Base-by-base conservation (phyloP, 371 early-diverging fungal genomes). In the Fennellomyces sp. region DNA sequence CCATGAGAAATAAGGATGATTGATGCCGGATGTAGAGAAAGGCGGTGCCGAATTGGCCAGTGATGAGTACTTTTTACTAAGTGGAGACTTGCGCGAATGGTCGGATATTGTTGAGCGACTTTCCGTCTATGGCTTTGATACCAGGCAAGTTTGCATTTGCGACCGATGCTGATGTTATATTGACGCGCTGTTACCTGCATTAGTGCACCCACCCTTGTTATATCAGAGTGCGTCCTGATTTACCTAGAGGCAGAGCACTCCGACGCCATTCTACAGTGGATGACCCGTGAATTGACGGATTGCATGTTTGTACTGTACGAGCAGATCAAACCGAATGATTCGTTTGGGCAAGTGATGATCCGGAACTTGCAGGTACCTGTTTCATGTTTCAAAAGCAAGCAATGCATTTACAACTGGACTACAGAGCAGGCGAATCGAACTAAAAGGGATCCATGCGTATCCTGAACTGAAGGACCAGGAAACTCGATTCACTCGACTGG, bases 171-270 rank as follows among this genome's bases (percentile, higher is more conserved):
- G 12, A 31, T 7, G n/a, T n/a, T n/a, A n/a, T 31, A 25, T 39
- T 7, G 7, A 8, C 36, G 19, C 21, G n/a, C 8, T 3, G 11
- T 15, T 23, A 6, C 6, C 36, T 33, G n/a, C 15, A 38, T 2
- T 35, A 91, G 89, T 31, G 60, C 77, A 3, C 96, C 97, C 0
- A 97, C 97, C 0, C 66, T 97, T 45, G 89, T 94, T 61, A 60
- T 97, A 5, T 92, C 97, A 33, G 98, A 97, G 72, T 97, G 97
- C 56, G 95, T 95, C 12, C 72, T 97, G 51, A 90, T 97, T 10
- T 97, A 97, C 72, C 65, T 97, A 29, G 76, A 84, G 17, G 88
- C 93, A 1, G 27, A 58, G 8, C 80, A 83, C 55, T 83, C 92
- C 1, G 83, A 88, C 48, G 30, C 56, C 7, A 89, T 96, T 30